A percentile compares a stretch with the other conserved stretches of the same genome.
phyloP scores from a whole-genome alignment of 2,329 filamentous ascomycete species.

The Cladorrhinum sp. region DNA sequence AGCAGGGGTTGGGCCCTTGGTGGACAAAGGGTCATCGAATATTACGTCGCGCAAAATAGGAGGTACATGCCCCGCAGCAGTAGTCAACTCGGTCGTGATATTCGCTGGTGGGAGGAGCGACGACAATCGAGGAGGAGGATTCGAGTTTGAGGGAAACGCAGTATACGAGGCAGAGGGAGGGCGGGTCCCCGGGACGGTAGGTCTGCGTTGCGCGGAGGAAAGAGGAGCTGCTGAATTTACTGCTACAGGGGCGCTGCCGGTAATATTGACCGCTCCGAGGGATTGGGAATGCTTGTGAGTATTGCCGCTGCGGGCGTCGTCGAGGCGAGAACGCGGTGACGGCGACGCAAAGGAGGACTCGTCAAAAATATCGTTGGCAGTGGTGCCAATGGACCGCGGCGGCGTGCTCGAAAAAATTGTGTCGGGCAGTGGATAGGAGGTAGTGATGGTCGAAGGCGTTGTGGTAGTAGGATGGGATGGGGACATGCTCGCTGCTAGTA shows the following conservation, averaged over 20 bases:
- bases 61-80: slow-evolving; percentile 10
- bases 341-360: slow-evolving; percentile 20
- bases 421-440: slow-evolving; percentile 15
- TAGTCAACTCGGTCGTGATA: slow-evolving; percentile 28
- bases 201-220: slow-evolving; percentile 13
- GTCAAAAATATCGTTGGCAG: slow-evolving; percentile 9
- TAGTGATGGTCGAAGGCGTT: slow-evolving; percentile 16
- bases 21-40: slow-evolving; percentile 29
- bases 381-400: slow-evolving; percentile 9
- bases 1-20: slow-evolving; percentile 17
- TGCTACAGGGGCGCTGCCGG: slow-evolving; percentile 11
- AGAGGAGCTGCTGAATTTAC: not conserved
- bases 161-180: slow-evolving; percentile 18
- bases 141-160: slow-evolving; percentile 28
- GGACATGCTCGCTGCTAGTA: slow-evolving; percentile 23
- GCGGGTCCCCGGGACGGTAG: slow-evolving; percentile 20
- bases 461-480: slow-evolving; percentile 24
- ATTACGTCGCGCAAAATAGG: slow-evolving; percentile 24
- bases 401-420: slow-evolving; percentile 20
- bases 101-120: slow-evolving; percentile 43
- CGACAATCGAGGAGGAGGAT: slow-evolving; percentile 38
- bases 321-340: slow-evolving; percentile 20
- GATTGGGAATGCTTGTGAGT: slow-evolving; percentile 5
- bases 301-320: slow-evolving; percentile 15
- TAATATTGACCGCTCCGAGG: slow-evolving; percentile 13